Percentiles rank a stretch among this genome's conserved stretches.
phyloP scores from a whole-genome alignment of 2,329 filamentous ascomycete genomes.

The Cladosporium phlei region DNA sequence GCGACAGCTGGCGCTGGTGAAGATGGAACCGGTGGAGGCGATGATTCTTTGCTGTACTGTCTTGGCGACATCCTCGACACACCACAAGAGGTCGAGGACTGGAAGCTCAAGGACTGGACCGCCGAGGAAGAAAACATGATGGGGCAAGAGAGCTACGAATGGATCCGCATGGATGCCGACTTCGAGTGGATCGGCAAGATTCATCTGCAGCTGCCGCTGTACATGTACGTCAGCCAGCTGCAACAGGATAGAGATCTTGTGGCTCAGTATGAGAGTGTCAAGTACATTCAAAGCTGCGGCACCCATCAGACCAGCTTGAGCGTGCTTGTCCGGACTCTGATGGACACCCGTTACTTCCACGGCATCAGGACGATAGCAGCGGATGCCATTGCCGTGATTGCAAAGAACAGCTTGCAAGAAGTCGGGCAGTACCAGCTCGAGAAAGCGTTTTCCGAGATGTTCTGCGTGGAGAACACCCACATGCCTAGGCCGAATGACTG shows the following conservation, averaged over 20 bases:
- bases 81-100: slow-evolving; percentile 74
- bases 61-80: slow-evolving; percentile 84
- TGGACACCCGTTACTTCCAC: slow-evolving; percentile 90
- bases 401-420: slow-evolving; percentile 57
- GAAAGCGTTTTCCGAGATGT: slow-evolving; percentile 81
- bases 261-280: slow-evolving; percentile 60
- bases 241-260: slow-evolving; percentile 96
- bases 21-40: slow-evolving; percentile 42
- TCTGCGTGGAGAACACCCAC: slow-evolving; percentile 68
- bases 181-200: slow-evolving; percentile 96
- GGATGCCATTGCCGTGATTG: slow-evolving; percentile 67
- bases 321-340: slow-evolving; percentile 80
- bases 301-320: slow-evolving; percentile 80
- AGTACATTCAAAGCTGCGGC: slow-evolving; percentile 34
- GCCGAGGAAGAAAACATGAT: slow-evolving; percentile 83
- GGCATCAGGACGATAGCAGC: slow-evolving; percentile 86
- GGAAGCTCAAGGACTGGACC: slow-evolving; percentile 85
- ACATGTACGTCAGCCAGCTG: slow-evolving; percentile 97
- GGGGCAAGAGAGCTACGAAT: slow-evolving; percentile 95
- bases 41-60: slow-evolving; percentile 83
- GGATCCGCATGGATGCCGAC: slow-evolving; percentile 96
- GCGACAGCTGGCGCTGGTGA: slow-evolving; percentile 60
- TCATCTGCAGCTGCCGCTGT: slow-evolving; percentile 75
- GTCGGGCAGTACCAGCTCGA: slow-evolving; percentile 79
- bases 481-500: slow-evolving; percentile 91